Evolutionary conservation across 75 land plant species (phyloP).

Genomic region (Adiantum capillusveneris): DNA sequence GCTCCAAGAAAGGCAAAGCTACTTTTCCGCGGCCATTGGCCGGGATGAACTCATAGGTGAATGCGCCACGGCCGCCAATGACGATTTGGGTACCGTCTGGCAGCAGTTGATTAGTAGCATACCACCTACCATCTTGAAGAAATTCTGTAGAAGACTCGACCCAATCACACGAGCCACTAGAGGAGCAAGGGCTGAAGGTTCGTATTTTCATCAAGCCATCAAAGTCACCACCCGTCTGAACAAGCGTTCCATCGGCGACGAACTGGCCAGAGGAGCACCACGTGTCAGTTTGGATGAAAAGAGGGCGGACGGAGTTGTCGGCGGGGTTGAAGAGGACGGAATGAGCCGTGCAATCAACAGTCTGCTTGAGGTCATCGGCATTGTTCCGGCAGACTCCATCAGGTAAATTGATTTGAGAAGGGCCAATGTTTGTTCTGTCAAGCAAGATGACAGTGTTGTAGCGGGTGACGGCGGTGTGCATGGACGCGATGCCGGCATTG

Average conservation of each 20-base stretch:
- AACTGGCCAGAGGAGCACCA: conserved; percentile 74
- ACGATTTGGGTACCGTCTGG: conserved; percentile 43
- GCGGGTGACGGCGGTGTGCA: conserved; percentile 61
- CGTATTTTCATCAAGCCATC: conserved; percentile 46
- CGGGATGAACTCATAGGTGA: conserved; percentile 39
- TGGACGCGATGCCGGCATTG: no score
- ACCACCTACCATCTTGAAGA: conserved; percentile 22
- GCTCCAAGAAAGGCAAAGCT: conserved; percentile 11
- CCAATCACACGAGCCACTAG: conserved; percentile 38
- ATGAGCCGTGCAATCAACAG: conserved; percentile 51
- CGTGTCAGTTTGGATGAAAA: conserved; percentile 42
- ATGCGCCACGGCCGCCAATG: conserved; percentile 35
- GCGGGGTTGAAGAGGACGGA: conserved; percentile 43
- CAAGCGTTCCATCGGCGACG: conserved; percentile 45
- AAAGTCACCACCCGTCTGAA: conserved; percentile 53
- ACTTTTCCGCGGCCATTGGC: not conserved
- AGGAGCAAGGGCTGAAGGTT: conserved; percentile 24
- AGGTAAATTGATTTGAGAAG: conserved; percentile 31
- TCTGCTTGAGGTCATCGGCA: conserved; percentile 18
- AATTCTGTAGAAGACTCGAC: conserved; percentile 10
- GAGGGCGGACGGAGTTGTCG: conserved; percentile 31
- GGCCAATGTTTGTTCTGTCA: conserved; percentile 50
- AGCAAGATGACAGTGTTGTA: conserved; percentile 39
- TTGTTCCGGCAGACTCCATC: no score
- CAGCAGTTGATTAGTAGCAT: no score